Percentiles rank a stretch among this genome's conserved stretches.
These are phyloP conservation scores for Trypanosoma vivax DNA, from an alignment of 208 protist species.

Conservation along the genomic window DNA sequence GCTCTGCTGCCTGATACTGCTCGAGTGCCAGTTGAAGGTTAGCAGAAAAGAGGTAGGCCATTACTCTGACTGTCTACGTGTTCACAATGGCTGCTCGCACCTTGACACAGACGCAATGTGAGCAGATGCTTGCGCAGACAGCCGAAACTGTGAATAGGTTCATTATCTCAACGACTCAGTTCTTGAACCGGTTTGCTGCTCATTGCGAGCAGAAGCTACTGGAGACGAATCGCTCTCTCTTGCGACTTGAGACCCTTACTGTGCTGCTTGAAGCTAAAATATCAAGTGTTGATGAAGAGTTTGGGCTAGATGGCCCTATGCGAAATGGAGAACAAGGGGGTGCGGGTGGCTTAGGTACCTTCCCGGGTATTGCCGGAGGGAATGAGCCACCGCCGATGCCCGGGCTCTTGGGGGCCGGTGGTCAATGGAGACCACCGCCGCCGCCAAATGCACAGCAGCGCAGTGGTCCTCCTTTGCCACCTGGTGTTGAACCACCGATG, in stretches of 20 bases:
- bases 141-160: conserved; percentile 72
- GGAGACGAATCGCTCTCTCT: conserved; percentile 27
- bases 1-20: no score
- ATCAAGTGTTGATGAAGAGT: conserved; percentile 24
- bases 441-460: conserved; percentile 10
- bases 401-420: conserved; percentile 4
- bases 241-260: conserved; percentile 59
- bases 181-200: conserved; percentile 76
- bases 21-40: no score
- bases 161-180: conserved; percentile 60
- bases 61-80: no score
- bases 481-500: neutral
- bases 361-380: neutral
- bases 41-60: no score
- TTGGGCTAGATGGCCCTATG: neutral
- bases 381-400: conserved; percentile 25
- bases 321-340: no score
- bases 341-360: no score
- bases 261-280: conserved; percentile 72
- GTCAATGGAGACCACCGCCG: neutral
- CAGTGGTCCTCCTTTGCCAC: conserved; percentile 11
- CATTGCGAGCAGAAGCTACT: conserved; percentile 66
- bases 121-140: conserved; percentile 38
- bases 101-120: conserved; percentile 15
- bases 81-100: conserved; percentile 8